A percentile compares a stretch with the other conserved stretches of the same genome.
phyloP scores from a whole-genome alignment of 805 yeast genomes.

The Ogataea degrootiae region DNA sequence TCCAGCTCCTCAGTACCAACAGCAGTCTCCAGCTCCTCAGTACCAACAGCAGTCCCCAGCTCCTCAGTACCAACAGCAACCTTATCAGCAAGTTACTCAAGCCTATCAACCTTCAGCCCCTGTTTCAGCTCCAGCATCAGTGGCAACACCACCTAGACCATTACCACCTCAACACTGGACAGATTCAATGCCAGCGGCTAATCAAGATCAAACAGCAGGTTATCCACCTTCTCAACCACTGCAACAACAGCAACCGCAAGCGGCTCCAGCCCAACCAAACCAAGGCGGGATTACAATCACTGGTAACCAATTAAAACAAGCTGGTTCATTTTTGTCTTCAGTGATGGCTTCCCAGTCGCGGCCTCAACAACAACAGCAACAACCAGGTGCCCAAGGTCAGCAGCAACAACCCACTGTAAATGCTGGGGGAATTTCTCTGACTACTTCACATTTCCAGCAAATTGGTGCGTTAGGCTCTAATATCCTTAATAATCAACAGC shows the following conservation, averaged over 20 bases:
- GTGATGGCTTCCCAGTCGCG: conserved; percentile 4
- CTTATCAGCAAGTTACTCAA: neutral
- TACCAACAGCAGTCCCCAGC: neutral
- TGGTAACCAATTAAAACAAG: conserved; percentile 11
- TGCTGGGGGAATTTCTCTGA: conserved; percentile 4
- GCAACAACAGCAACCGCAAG: conserved; percentile 2
- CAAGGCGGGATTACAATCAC: conserved; percentile 9
- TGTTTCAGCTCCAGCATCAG: conserved; percentile 1
- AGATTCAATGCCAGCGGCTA: neutral
- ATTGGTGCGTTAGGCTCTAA: conserved; percentile 10
- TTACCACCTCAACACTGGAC: conserved; percentile 1
- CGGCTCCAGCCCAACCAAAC: conserved; percentile 11
- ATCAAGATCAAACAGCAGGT: conserved; percentile 4
- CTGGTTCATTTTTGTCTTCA: conserved; percentile 10
- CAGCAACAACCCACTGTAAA: neutral
- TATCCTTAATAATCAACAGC: conserved; percentile 3
- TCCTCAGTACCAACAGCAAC: conserved; percentile 5
- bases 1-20: conserved; percentile 7
- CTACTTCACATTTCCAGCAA: conserved; percentile 9
- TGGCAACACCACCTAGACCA: conserved; percentile 3
- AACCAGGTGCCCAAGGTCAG: neutral
- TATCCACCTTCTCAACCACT: conserved; percentile 7
- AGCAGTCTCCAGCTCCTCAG: conserved; percentile 3
- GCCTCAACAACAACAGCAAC: conserved; percentile 8
- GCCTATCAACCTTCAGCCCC: neutral